Evolutionary conservation across 371 early-diverging fungal species (phyloP).

Genomic region (Mucor racemosus): DNA sequence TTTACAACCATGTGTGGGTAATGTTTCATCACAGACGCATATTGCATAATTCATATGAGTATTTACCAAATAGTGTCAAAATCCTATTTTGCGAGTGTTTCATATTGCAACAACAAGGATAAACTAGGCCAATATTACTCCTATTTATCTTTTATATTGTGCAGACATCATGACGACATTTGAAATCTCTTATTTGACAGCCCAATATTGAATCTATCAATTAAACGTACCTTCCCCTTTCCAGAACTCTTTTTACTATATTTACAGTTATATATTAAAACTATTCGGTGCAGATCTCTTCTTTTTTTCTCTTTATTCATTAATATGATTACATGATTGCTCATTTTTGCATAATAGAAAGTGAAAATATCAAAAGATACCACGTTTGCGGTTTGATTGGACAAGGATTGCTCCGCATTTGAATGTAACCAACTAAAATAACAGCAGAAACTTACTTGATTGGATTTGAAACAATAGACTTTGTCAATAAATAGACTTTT

Average conservation of each 20-base stretch:
- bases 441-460: neutral
- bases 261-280: neutral
- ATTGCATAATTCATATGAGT: neutral
- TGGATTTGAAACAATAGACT: neutral
- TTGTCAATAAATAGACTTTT: neutral
- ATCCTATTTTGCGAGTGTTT: neutral
- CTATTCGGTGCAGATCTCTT: neutral
- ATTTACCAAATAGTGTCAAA: neutral
- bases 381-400: conserved; percentile 21
- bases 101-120: neutral
- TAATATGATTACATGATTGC: neutral
- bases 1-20: neutral
- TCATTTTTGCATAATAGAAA: conserved; percentile 3
- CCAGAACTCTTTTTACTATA: neutral
- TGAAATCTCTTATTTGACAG: neutral
- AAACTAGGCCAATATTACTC: neutral
- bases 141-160: neutral
- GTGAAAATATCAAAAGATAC: neutral
- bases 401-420: conserved; percentile 7
- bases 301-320: neutral
- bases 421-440: neutral
- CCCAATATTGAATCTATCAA: neutral
- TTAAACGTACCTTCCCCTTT: neutral
- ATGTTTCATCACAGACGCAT: neutral
- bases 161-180: neutral